A percentile compares a stretch with the other conserved stretches of the same genome.
These are phyloP conservation scores for Tuber umbilicatum DNA, from an alignment of 495 filamentous ascomycete genomes.

Conservation along the genomic window DNA sequence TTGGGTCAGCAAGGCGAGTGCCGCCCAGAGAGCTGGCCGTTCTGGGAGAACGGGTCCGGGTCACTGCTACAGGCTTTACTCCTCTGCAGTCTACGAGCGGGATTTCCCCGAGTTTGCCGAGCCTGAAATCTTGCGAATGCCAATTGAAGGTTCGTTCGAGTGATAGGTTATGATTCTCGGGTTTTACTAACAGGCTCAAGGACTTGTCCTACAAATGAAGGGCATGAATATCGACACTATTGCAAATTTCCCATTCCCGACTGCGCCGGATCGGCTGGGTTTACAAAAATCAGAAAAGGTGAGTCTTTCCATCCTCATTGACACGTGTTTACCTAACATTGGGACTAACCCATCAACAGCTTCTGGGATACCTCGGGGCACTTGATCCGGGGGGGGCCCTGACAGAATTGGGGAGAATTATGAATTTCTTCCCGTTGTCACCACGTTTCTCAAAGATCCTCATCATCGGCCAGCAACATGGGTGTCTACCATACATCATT, in stretches of 20 bases:
- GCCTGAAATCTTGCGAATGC: constrained; percentile 85
- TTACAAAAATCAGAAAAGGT: constrained; percentile 82
- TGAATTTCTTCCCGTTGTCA: constrained; percentile 81
- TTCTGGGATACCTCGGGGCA: constrained; percentile 46
- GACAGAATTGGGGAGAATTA: constrained; percentile 57
- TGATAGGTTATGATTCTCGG: constrained; percentile 10
- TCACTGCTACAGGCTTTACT: constrained; percentile 91
- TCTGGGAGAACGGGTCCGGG: constrained; percentile 93
- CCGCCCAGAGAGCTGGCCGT: constrained; percentile 85
- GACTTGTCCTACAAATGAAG: constrained; percentile 88
- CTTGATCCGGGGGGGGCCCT: constrained; percentile 35
- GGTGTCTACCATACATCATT: constrained; percentile 77
- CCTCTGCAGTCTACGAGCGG: constrained; percentile 85
- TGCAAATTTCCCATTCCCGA: constrained; percentile 95
- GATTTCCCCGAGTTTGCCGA: constrained; percentile 81
- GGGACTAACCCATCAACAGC: constrained; percentile 17
- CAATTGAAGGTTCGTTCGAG: constrained; percentile 60
- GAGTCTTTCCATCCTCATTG: constrained; percentile 57
- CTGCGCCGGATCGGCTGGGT: constrained; percentile 72
- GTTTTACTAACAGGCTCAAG: constrained; percentile 30
- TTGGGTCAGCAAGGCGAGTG: constrained; percentile 97
- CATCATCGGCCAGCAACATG: constrained; percentile 73
- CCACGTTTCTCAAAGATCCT: constrained; percentile 89
- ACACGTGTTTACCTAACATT: background rate
- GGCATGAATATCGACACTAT: constrained; percentile 88